A percentile compares a stretch with the other conserved stretches of the same genome.
Evolutionary conservation across 139 green algal genomes (phyloP).

Genomic region (Nannochloris sp.): DNA sequence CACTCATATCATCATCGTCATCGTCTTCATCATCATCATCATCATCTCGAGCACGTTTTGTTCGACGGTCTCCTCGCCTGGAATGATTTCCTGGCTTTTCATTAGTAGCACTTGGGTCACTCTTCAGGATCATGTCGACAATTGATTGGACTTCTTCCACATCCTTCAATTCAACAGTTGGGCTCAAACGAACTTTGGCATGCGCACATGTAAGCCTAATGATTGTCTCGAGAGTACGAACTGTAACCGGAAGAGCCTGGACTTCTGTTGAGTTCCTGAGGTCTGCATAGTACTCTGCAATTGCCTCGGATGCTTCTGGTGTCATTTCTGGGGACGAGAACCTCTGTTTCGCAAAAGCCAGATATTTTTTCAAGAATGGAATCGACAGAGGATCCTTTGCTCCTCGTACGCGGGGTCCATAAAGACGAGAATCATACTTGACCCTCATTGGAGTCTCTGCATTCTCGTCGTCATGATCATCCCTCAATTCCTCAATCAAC

Average conservation of each 20-base stretch:
- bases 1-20: slow-evolving; percentile 6
- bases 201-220: slow-evolving; percentile 91
- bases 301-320: slow-evolving; percentile 56
- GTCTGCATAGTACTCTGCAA: slow-evolving; percentile 75
- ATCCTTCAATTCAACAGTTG: slow-evolving; percentile 22
- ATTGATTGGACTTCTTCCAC: slow-evolving; percentile 26
- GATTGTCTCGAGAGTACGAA: slow-evolving; percentile 87
- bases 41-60: neutral
- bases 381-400: slow-evolving; percentile 33
- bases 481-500: slow-evolving; percentile 19
- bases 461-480: slow-evolving; percentile 23
- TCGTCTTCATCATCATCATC: slow-evolving; percentile 4
- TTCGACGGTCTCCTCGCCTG: neutral
- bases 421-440: slow-evolving; percentile 66
- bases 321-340: slow-evolving; percentile 37
- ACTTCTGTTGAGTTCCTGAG: slow-evolving; percentile 47
- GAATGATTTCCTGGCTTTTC: neutral
- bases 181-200: slow-evolving; percentile 61
- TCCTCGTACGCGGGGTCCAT: slow-evolving; percentile 37
- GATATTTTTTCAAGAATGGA: slow-evolving; percentile 51
- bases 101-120: slow-evolving; percentile 17
- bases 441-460: slow-evolving; percentile 47
- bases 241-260: slow-evolving; percentile 41
- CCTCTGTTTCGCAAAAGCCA: slow-evolving; percentile 41
- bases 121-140: slow-evolving; percentile 30